Base-by-base conservation (phyloP, 768 basidiomycete genomes). In the Rickenella mellea region DNA sequence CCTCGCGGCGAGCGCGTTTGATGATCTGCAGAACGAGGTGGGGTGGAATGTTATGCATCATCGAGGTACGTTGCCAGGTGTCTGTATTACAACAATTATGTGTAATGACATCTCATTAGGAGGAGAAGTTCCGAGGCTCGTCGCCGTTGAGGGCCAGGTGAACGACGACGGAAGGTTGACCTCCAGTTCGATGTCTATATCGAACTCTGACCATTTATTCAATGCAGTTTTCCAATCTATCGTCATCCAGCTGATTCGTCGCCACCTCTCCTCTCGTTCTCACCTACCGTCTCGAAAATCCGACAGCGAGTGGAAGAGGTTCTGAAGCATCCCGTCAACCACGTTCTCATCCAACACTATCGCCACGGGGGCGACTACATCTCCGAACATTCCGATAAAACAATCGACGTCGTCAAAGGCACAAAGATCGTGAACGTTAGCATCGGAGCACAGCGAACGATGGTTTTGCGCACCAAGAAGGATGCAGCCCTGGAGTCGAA, bases 361-460 rank as follows among this genome's bases (percentile, higher is more conserved):
- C 83, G 86, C 43, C 71, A 69, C 10, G 87, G 86, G 5, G 74
- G 73, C 22, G 87, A 89, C 59, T 83, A 80, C 59, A 89, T 89
- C 48, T 87, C 85, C 0, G 85, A 88, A 51, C 86, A 90, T 57
- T 83, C 83, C 0, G 86, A 90, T 59, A 90, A 90, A 62, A 90
- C 86, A 5, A 73, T 89, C 50, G 87, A 90, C 56, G 73, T 90
- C 48, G 75, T 80, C 4, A 74, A 69, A 11, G 80, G 76, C 25
- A 83, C 84, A 6, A 76, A 67, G 41, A 81, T 89, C 48, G 83
- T 85, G 46, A 90, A 90, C 45, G 80, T 89, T 47, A 84, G 81
- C 51, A 65, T 89, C 11, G 86, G 86, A 5, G 84, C 86, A 1
- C 76, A 81, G 56, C 74, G 86, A 26, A 63, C 70, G 14, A 88